These are phyloP conservation scores for Auriscalpium orientale DNA, from an alignment of 768 basidiomycete species.

Conservation along the genomic window DNA sequence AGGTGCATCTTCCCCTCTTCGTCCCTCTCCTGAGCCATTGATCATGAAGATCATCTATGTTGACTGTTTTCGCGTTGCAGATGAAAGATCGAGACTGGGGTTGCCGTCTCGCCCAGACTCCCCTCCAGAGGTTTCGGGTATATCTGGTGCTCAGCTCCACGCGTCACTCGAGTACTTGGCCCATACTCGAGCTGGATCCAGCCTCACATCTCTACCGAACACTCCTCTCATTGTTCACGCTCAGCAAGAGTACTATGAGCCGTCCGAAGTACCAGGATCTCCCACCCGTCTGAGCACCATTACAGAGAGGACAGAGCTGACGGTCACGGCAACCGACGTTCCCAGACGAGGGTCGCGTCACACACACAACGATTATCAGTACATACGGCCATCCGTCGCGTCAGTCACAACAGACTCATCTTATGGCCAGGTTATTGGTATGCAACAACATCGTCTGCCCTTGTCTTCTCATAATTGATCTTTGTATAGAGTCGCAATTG, in stretches of 20 bases:
- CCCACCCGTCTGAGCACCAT: constrained; percentile 14
- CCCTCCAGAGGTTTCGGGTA: constrained; percentile 7
- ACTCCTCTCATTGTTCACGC: constrained; percentile 55
- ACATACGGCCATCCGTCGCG: not conserved
- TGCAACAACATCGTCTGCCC: constrained; percentile 13
- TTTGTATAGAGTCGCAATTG: constrained; percentile 11
- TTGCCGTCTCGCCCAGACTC: constrained; percentile 16
- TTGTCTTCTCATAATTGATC: not conserved
- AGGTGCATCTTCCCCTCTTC: constrained; percentile 17
- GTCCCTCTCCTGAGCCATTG: constrained; percentile 1
- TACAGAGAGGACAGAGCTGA: constrained; percentile 14
- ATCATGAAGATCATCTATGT: constrained; percentile 16
- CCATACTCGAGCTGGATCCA: constrained; percentile 8
- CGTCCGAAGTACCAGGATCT: constrained; percentile 3
- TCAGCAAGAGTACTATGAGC: constrained; percentile 35
- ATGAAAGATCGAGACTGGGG: constrained; percentile 12
- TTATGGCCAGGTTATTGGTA: constrained; percentile 59
- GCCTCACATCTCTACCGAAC: constrained; percentile 33
- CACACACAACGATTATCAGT: not conserved
- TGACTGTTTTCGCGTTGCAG: constrained; percentile 16
- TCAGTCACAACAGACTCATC: constrained; percentile 37
- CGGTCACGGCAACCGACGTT: constrained; percentile 7
- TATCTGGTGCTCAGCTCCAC: constrained; percentile 9
- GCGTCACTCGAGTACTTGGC: constrained; percentile 9
- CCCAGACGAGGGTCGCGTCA: not conserved